Conservation (phyloP, 495 filamentous ascomycete species). For the Schizothecium vesticola region DNA sequence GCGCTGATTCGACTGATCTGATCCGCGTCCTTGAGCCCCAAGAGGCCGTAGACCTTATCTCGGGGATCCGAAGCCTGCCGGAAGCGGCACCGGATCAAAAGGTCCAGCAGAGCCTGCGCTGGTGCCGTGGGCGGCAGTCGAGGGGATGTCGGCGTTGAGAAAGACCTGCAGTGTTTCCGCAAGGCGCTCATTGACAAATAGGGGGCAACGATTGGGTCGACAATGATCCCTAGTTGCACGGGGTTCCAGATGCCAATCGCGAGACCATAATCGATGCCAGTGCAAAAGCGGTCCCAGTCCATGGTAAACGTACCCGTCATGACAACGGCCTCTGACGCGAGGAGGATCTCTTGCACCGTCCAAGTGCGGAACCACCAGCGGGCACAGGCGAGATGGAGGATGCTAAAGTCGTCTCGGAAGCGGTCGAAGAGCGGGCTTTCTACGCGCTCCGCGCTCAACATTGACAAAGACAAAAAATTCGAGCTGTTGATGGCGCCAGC, state of each 20-base stretch:
- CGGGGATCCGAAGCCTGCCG: not conserved
- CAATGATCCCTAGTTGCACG: not conserved
- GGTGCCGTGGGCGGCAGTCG: too few relatives aligned
- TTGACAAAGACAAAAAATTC: too few relatives aligned
- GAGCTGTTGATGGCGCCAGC: too few relatives aligned
- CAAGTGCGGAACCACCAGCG: conserved; percentile 8
- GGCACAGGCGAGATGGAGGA: not conserved
- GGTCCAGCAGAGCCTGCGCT: conserved; percentile 3
- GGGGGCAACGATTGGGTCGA: not conserved
- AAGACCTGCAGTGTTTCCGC: too few relatives aligned
- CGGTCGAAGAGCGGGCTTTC: not conserved
- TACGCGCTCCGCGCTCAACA: not conserved
- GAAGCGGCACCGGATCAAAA: conserved; percentile 1
- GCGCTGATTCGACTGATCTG: too few relatives aligned
- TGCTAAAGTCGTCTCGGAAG: not conserved
- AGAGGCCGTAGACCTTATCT: too few relatives aligned
- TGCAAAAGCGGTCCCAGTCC: not conserved
- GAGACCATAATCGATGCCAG: not conserved
- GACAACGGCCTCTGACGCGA: not conserved
- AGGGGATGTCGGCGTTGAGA: too few relatives aligned
- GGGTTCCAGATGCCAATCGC: conserved; percentile 3
- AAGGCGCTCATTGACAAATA: not conserved
- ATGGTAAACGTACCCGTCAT: not conserved
- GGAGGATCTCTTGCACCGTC: conserved; percentile 9
- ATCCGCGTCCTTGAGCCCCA: too few relatives aligned